phyloP scores from a whole-genome alignment of 768 basidiomycete genomes.

The Erythrobasidium yunnanense region DNA sequence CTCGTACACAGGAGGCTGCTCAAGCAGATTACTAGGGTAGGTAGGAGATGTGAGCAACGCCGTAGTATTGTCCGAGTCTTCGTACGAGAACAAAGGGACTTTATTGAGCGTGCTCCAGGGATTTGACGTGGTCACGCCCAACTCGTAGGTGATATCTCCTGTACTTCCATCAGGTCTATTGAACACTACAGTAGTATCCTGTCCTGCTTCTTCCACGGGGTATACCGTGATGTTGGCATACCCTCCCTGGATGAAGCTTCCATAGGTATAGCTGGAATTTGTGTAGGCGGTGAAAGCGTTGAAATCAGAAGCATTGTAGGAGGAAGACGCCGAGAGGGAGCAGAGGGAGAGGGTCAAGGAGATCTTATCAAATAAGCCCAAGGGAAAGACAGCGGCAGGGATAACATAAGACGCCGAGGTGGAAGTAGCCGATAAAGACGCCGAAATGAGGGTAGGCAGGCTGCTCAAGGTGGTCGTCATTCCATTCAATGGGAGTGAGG shows the following conservation, averaged over 20 bases:
- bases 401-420: not conserved
- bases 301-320: not conserved
- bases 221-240: conserved; percentile 19
- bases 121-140: conserved; percentile 21
- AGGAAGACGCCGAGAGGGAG: not conserved
- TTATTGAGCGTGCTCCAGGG: conserved; percentile 16
- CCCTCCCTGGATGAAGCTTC: not conserved
- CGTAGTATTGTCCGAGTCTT: conserved; percentile 29
- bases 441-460: not conserved
- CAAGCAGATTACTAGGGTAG: conserved; percentile 5
- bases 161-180: not conserved
- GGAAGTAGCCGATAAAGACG: not conserved
- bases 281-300: conserved; percentile 14
- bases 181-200: not conserved
- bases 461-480: not conserved
- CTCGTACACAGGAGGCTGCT: conserved; percentile 3
- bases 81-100: conserved; percentile 23
- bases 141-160: conserved; percentile 28
- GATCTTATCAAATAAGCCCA: conserved; percentile 1
- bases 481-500: no score
- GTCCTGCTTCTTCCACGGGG: not conserved
- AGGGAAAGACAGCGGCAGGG: not conserved
- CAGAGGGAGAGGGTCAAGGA: conserved; percentile 14
- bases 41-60: conserved; percentile 33
- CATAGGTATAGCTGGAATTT: conserved; percentile 12